phyloP scores from a whole-genome alignment of 208 protist species.

The Crithidia fasciculata region DNA sequence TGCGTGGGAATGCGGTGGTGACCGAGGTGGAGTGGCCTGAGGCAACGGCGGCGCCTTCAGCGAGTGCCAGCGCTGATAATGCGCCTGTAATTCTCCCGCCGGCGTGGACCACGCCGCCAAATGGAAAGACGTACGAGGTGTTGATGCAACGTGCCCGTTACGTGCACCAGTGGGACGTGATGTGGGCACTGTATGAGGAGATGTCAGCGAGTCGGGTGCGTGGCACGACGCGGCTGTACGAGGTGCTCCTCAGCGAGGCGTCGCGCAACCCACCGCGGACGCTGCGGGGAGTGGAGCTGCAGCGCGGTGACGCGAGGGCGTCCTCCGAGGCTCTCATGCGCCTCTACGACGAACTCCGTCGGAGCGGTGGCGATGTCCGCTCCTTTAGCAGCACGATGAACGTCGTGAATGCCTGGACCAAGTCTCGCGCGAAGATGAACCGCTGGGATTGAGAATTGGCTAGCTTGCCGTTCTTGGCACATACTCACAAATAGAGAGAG shows the following conservation, averaged over 20 bases:
- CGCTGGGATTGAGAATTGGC: conserved; percentile 2
- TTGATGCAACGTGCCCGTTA: conserved; percentile 65
- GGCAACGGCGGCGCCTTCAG: neutral
- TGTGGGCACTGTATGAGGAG: conserved; percentile 79
- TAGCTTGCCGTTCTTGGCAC: too few species aligned
- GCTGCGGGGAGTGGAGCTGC: conserved; percentile 1
- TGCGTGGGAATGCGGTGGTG: conserved; percentile 60
- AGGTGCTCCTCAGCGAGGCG: conserved; percentile 57
- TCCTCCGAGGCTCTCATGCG: conserved; percentile 52
- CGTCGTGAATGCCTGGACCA: conserved; percentile 82
- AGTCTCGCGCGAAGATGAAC: conserved; percentile 33
- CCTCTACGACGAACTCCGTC: conserved; percentile 68
- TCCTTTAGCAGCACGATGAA: conserved; percentile 55
- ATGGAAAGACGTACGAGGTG: conserved; percentile 79
- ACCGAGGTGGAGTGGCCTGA: conserved; percentile 9
- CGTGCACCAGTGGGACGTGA: conserved; percentile 63
- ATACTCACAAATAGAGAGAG: neutral
- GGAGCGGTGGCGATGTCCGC: conserved; percentile 53
- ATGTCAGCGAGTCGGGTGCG: conserved; percentile 42
- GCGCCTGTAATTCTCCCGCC: conserved; percentile 33
- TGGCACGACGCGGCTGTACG: conserved; percentile 67
- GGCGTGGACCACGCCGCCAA: conserved; percentile 55
- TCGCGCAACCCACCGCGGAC: conserved; percentile 43
- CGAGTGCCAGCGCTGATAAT: neutral
- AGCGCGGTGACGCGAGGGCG: conserved; percentile 3